Base-by-base conservation (phyloP, 352 stramenopile genomes). In the Pythium dissimile region DNA sequence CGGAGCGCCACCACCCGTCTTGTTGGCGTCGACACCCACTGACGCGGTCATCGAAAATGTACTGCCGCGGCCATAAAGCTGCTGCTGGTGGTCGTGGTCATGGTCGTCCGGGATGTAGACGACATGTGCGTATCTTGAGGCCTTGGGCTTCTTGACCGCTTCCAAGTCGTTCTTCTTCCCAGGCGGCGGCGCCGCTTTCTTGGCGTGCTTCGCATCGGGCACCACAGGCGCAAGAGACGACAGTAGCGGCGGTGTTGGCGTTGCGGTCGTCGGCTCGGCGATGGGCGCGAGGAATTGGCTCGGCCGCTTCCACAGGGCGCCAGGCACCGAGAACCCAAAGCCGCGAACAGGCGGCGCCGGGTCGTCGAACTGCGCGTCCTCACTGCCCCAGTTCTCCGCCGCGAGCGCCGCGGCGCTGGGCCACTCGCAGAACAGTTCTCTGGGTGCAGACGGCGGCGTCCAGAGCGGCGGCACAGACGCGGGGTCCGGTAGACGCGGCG, bases 301-400 rank as follows among this genome's bases (percentile, higher is more conserved):
- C 12, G 80, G 82, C 1, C 82, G 72, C 54, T 87, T 90, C 80
- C 82, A 92, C n/a, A 46, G 57, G 16, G 88, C 67, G n/a, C n/a
- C n/a, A 2, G 34, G 18, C 6, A 44, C 38, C 6, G 46, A 32
- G 30, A 64, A 27, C 16, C 21, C 18, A 50, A 54, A 60, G 18
- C 39, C 41, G 13, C n/a, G n/a, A n/a, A 18, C 7, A 9, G n/a
- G 54, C 21, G 47, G 24, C 26, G n/a, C 35, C 27, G 53, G 42
- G 45, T 89, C 81, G 64, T 88, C 68, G 50, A 64, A 92, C 28
- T 60, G 71, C 13, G 67, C 49, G 23, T 79, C 72, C 1, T 52
- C 47, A 10, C 63, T 72, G 9, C 64, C 65, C 82, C 77, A 92
- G 47, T 81, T 71, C 31, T 84, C 82, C 3, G 37, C 44, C 23